Evolutionary conservation across 805 yeast species (phyloP).

Genomic region (Starmerella floricola): DNA sequence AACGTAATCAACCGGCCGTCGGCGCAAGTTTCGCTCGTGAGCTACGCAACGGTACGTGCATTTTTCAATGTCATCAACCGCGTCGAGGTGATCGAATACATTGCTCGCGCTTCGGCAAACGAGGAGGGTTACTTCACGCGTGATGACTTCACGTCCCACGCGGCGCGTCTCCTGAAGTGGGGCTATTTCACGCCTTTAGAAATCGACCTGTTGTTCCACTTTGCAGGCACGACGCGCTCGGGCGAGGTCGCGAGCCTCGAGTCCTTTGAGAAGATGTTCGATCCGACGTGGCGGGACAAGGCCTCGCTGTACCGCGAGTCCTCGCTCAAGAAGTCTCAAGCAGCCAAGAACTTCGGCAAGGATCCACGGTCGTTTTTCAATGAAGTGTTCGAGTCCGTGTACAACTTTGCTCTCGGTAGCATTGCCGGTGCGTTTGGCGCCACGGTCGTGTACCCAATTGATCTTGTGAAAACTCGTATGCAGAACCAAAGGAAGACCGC

Average conservation of each 20-base stretch:
- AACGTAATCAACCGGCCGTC: slow-evolving; percentile 30
- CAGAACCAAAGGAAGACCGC: slow-evolving; percentile 68
- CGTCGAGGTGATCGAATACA: slow-evolving; percentile 32
- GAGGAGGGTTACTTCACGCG: slow-evolving; percentile 31
- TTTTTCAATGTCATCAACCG: slow-evolving; percentile 34
- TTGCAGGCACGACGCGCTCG: slow-evolving; percentile 24
- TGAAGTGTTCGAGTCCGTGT: slow-evolving; percentile 66
- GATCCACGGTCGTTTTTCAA: slow-evolving; percentile 37
- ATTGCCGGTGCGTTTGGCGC: slow-evolving; percentile 98
- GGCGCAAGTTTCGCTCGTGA: slow-evolving; percentile 27
- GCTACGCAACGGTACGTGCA: slow-evolving; percentile 35
- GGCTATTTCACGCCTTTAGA: slow-evolving; percentile 35
- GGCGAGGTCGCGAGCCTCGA: slow-evolving; percentile 25
- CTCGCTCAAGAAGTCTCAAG: slow-evolving; percentile 27
- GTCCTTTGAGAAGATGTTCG: slow-evolving; percentile 32
- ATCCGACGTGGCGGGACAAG: slow-evolving; percentile 35
- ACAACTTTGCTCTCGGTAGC: slow-evolving; percentile 82
- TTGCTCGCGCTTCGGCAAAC: slow-evolving; percentile 27
- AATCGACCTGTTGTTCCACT: slow-evolving; percentile 35
- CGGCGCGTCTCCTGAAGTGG: slow-evolving; percentile 32
- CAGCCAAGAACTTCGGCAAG: slow-evolving; percentile 32
- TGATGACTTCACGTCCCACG: slow-evolving; percentile 31
- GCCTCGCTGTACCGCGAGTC: slow-evolving; percentile 27
- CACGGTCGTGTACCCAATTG: slow-evolving; percentile 94
- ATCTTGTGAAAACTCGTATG: slow-evolving; percentile 90